Evolutionary conservation across 1,139 yeast species (phyloP).

Genomic region (Nadsonia starkeyi-henricii): DNA sequence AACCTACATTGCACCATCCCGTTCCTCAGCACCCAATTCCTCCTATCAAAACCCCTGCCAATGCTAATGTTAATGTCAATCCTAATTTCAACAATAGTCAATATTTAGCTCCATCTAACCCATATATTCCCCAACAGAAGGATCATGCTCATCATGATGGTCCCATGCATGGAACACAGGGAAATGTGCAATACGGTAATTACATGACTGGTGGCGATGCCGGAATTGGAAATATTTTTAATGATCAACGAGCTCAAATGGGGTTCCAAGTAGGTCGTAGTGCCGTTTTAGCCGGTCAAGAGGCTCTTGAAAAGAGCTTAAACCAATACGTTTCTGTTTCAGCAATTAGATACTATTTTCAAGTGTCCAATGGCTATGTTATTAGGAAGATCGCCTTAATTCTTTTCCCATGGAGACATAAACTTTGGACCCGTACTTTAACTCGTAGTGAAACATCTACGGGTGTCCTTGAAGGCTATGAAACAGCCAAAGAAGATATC

Average conservation of each 20-base stretch:
- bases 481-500: constrained; percentile 66
- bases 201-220: constrained; percentile 7
- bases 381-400: constrained; percentile 57
- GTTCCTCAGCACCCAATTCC: constrained; percentile 34
- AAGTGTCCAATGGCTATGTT: constrained; percentile 83
- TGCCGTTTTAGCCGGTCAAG: constrained; percentile 59
- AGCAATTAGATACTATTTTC: constrained; percentile 71
- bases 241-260: constrained; percentile 71
- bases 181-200: constrained; percentile 2
- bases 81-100: constrained; percentile 9
- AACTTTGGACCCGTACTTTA: constrained; percentile 36
- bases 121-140: constrained; percentile 7
- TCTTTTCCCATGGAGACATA: constrained; percentile 75
- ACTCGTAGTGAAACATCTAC: constrained; percentile 22
- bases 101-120: constrained; percentile 7
- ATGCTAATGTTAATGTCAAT: constrained; percentile 3
- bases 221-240: constrained; percentile 34
- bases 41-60: constrained; percentile 24
- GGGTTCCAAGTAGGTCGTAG: constrained; percentile 83
- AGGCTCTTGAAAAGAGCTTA: constrained; percentile 54
- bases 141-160: constrained; percentile 6
- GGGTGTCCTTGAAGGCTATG: constrained; percentile 35
- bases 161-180: background rate
- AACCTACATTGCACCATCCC: constrained; percentile 33
- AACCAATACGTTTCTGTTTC: constrained; percentile 23